Percentiles rank a stretch among this genome's conserved stretches.
Conservation (phyloP, 2,329 filamentous ascomycete species). For the Pseudophaeomoniella oleicola region DNA sequence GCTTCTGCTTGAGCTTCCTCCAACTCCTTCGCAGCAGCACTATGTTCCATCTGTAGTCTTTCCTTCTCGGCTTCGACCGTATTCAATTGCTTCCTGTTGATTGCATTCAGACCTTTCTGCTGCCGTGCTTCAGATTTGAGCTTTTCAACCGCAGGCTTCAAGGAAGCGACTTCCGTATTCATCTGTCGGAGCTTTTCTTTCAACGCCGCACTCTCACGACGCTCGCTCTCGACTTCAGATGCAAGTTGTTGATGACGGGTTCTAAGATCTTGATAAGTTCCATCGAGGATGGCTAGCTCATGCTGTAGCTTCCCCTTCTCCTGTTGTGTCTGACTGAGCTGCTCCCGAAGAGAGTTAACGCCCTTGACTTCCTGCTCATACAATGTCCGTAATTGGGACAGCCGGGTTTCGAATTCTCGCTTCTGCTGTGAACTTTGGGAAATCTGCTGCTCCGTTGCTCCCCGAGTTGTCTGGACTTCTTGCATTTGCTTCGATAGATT, state of each 20-base stretch:
- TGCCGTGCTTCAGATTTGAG: slow-evolving; percentile 81
- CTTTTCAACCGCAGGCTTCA: slow-evolving; percentile 88
- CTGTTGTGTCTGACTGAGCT: slow-evolving; percentile 57
- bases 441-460: slow-evolving; percentile 64
- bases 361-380: slow-evolving; percentile 91
- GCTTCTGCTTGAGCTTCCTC: slow-evolving; percentile 42
- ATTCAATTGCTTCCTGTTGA: slow-evolving; percentile 93
- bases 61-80: slow-evolving; percentile 83
- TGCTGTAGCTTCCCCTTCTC: slow-evolving; percentile 75
- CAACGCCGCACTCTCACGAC: slow-evolving; percentile 70
- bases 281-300: slow-evolving; percentile 73
- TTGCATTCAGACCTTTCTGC: slow-evolving; percentile 89
- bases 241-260: slow-evolving; percentile 65
- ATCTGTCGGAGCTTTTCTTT: slow-evolving; percentile 77
- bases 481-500: slow-evolving; percentile 89
- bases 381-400: slow-evolving; percentile 70
- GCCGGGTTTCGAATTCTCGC: slow-evolving; percentile 76
- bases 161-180: slow-evolving; percentile 66
- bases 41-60: slow-evolving; percentile 68
- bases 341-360: slow-evolving; percentile 71
- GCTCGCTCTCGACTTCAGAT: slow-evolving; percentile 65
- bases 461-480: slow-evolving; percentile 72
- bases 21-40: slow-evolving; percentile 48
- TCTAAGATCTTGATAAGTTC: slow-evolving; percentile 64
- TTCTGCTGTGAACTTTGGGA: slow-evolving; percentile 74